These are phyloP conservation scores for Chaetoceros muelleri DNA, from an alignment of 108 stramenopile species.

Conservation along the genomic window DNA sequence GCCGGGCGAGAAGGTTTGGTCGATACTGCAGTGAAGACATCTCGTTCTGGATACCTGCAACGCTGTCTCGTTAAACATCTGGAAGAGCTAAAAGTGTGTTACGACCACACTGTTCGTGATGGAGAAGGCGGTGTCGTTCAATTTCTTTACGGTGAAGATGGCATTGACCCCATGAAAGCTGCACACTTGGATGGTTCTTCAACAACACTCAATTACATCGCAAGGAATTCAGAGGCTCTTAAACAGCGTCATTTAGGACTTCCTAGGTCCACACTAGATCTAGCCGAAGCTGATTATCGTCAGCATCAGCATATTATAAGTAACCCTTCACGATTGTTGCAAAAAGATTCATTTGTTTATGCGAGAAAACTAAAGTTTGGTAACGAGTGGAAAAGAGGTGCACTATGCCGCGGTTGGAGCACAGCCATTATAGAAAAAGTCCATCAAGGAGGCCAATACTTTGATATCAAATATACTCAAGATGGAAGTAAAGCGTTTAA, in stretches of 20 bases:
- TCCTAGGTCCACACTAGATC: constrained; percentile 38
- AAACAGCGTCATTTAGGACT: constrained; percentile 39
- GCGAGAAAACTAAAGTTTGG: constrained; percentile 56
- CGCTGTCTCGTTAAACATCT: constrained; percentile 98
- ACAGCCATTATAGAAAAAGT: constrained; percentile 51
- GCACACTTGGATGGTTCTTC: constrained; percentile 75
- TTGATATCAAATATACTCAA: constrained; percentile 53
- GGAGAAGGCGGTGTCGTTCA: constrained; percentile 96
- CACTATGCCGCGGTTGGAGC: constrained; percentile 78
- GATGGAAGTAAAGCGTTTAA: constrained; percentile 38
- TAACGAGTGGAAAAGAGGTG: constrained; percentile 58
- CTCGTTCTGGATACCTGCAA: constrained; percentile 97
- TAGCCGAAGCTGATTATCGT: constrained; percentile 45
- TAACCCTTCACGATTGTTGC: constrained; percentile 7
- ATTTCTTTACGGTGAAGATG: constrained; percentile 99
- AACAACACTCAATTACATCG: constrained; percentile 79
- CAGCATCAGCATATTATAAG: constrained; percentile 23
- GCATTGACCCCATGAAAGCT: constrained; percentile 88
- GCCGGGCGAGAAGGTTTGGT: constrained; percentile 96
- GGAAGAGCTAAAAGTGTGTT: constrained; percentile 89
- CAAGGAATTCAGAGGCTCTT: constrained; percentile 76
- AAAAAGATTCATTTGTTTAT: constrained; percentile 49
- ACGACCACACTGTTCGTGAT: constrained; percentile 97
- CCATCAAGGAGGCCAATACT: constrained; percentile 32
- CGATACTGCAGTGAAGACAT: constrained; percentile 96